These are phyloP conservation scores for Kodamaea plutei DNA, from an alignment of 1,139 yeast genomes.

Conservation along the genomic window DNA sequence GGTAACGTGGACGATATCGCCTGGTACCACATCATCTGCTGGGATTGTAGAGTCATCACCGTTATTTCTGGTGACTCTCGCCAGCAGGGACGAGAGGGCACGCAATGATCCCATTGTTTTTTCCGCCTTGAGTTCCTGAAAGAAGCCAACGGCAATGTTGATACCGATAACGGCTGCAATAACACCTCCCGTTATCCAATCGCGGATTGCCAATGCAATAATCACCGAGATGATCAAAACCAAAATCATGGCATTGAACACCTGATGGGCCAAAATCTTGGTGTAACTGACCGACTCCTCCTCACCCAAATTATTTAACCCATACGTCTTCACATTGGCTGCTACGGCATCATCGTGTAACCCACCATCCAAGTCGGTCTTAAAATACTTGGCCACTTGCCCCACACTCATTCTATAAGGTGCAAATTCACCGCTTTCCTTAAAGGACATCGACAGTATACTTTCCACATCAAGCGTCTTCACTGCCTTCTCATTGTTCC, in stretches of 20 bases:
- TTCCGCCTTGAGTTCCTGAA: slow-evolving; percentile 35
- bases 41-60: slow-evolving; percentile 28
- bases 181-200: slow-evolving; percentile 85
- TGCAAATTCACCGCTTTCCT: slow-evolving; percentile 3
- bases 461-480: slow-evolving; percentile 2
- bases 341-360: slow-evolving; percentile 12
- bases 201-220: slow-evolving; percentile 42
- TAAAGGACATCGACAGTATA: not conserved
- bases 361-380: slow-evolving; percentile 14
- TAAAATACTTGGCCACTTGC: slow-evolving; percentile 12
- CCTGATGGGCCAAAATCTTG: slow-evolving; percentile 29
- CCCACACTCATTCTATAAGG: slow-evolving; percentile 16
- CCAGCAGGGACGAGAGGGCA: slow-evolving; percentile 30
- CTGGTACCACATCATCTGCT: slow-evolving; percentile 46
- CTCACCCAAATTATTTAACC: slow-evolving; percentile 28
- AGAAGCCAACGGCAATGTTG: slow-evolving; percentile 29
- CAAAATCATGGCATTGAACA: slow-evolving; percentile 37
- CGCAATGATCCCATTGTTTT: slow-evolving; percentile 37
- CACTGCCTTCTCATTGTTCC: slow-evolving; percentile 1
- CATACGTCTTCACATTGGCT: slow-evolving; percentile 14
- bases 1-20: slow-evolving; percentile 41
- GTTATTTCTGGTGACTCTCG: slow-evolving; percentile 39
- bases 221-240: slow-evolving; percentile 34
- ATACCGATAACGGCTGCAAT: slow-evolving; percentile 46
- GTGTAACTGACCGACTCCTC: slow-evolving; percentile 24